Conservation (phyloP, 2,329 filamentous ascomycete species). For the Alternaria ethzedia region DNA sequence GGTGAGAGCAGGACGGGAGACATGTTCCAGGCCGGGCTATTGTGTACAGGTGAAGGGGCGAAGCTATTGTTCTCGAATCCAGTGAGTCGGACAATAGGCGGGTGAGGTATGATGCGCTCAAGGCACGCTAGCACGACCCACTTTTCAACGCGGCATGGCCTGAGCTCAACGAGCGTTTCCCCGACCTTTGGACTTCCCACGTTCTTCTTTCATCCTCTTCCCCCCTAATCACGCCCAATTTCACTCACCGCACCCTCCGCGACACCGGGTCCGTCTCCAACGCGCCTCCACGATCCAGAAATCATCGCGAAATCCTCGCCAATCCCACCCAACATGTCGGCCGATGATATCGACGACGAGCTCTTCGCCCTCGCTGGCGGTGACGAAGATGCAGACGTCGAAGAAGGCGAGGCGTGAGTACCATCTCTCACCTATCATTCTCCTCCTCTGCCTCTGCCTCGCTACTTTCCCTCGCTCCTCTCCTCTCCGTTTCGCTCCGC, state of each 20-base stretch:
- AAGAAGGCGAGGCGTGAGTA: conserved; percentile 85
- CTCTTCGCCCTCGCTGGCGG: conserved; percentile 91
- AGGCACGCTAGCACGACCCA: conserved; percentile 24
- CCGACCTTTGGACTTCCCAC: conserved; percentile 25
- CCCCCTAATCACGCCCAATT: conserved; percentile 21
- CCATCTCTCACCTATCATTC: conserved; percentile 16
- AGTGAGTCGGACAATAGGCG: conserved; percentile 2
- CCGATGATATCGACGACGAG: conserved; percentile 80
- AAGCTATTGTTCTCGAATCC: conserved; percentile 7
- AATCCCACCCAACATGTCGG: conserved; percentile 67
- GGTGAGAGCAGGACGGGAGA: conserved; percentile 19
- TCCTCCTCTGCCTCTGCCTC: conserved; percentile 5
- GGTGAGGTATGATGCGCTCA: conserved; percentile 26
- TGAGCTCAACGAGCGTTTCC: conserved; percentile 29
- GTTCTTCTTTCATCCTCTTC: conserved; percentile 21
- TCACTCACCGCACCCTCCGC: conserved; percentile 12
- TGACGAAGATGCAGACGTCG: conserved; percentile 63
- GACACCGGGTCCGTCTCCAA: conserved; percentile 8
- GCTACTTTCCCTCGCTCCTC: conserved; percentile 2
- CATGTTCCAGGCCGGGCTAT: conserved; percentile 20
- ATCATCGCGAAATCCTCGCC: conserved; percentile 1
- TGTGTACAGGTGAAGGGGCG: background rate
- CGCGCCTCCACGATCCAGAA: background rate
- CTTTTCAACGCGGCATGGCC: conserved; percentile 26
- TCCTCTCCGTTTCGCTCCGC: conserved; percentile 11